Evolutionary conservation across 495 filamentous ascomycete species (phyloP).

Genomic region (Hyaloscypha finlandica): DNA sequence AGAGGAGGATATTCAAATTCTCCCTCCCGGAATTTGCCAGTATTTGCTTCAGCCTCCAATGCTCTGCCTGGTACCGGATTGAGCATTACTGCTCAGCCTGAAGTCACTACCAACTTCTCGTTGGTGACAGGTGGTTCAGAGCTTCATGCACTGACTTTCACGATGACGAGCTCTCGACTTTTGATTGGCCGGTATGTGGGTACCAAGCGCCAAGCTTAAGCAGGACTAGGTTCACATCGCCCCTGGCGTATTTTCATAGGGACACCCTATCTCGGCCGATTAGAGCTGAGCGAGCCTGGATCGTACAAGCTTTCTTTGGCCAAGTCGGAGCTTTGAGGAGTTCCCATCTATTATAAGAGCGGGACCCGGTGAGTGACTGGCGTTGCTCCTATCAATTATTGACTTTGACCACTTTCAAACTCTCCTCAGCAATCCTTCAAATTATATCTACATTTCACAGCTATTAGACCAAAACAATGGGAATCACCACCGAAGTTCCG

Average conservation of each 20-base stretch:
- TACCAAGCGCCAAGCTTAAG: not conserved
- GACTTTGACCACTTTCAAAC: slow-evolving; percentile 4
- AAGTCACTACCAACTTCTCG: not conserved
- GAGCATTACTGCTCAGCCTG: not conserved
- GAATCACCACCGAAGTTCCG: slow-evolving; percentile 40
- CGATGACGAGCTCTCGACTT: not conserved
- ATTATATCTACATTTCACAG: not conserved
- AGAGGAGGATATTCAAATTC: too few relatives aligned
- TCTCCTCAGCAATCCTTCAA: not conserved
- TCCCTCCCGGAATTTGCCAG: too few relatives aligned
- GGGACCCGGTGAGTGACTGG: not conserved
- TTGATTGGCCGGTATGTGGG: not conserved
- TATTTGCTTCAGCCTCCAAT: too few relatives aligned
- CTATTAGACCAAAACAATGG: slow-evolving; percentile 36
- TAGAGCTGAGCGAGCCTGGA: not conserved
- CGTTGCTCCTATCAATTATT: slow-evolving; percentile 3
- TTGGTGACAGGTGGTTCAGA: not conserved
- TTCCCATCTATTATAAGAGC: slow-evolving; percentile 9
- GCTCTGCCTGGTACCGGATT: not conserved
- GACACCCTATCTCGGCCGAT: not conserved
- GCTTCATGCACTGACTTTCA: not conserved
- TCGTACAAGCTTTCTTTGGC: not conserved
- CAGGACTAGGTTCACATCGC: not conserved
- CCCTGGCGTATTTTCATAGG: not conserved
- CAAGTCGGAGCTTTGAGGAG: not conserved